phyloP scores from a whole-genome alignment of 345 rosid species.

The Eucalyptus sp. region DNA sequence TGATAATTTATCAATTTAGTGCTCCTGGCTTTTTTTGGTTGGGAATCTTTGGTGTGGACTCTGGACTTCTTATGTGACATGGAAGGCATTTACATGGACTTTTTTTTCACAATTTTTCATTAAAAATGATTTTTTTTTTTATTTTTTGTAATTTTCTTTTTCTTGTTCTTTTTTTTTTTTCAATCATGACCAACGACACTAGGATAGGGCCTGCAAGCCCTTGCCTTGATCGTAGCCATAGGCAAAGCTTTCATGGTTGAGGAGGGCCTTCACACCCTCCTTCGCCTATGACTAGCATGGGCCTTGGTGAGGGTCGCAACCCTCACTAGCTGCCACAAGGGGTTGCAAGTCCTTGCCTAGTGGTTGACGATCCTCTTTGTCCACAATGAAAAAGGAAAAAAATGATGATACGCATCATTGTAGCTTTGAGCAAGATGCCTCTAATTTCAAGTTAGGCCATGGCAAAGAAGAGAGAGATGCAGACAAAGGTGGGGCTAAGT shows the following conservation, averaged over 20 bases:
- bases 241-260: not conserved
- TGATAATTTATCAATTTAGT: not conserved
- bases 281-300: not conserved
- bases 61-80: no score
- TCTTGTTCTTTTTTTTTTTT: no score
- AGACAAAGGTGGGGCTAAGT: not conserved
- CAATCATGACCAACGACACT: not conserved
- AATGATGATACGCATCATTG: not conserved
- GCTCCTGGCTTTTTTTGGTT: no score
- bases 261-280: not conserved
- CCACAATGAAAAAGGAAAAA: not conserved
- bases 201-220: accelerated
- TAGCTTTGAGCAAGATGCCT: not conserved
- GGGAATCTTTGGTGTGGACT: not conserved
- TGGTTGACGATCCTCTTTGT: not conserved
- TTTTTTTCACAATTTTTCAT: no score
- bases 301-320: accelerated
- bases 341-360: not conserved
- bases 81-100: accelerated
- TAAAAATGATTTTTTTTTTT: no score
- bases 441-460: not conserved
- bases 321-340: not conserved
- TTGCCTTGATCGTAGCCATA: not conserved
- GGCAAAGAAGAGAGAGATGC: not conserved
- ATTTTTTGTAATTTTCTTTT: no score